phyloP scores from a whole-genome alignment of 2,329 filamentous ascomycete species.

The Moelleriella libera region DNA sequence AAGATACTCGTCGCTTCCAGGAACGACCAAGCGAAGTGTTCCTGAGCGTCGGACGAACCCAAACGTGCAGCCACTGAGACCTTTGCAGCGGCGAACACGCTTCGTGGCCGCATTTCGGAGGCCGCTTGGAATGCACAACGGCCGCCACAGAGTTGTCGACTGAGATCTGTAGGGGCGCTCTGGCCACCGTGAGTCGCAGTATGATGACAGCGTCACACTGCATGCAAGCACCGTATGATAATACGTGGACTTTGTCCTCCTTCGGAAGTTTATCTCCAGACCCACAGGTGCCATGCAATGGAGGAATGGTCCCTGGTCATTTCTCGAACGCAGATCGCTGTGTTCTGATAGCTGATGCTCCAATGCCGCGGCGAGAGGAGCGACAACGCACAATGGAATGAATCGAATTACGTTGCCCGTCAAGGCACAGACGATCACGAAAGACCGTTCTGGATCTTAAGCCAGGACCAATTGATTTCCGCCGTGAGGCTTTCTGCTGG shows the following conservation, averaged over 20 bases:
- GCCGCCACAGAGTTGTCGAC: background rate
- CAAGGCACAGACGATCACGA: no score
- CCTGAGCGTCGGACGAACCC: no score
- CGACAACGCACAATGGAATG: no score
- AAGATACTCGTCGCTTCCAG: background rate
- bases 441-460: no score
- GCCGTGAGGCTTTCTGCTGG: no score
- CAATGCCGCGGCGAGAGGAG: no score
- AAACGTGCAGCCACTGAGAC: background rate
- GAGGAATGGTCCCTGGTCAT: no score
- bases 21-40: no score
- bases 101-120: background rate
- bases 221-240: conserved; percentile 1
- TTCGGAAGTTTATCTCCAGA: conserved; percentile 2
- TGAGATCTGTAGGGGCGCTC: background rate
- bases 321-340: no score
- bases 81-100: background rate
- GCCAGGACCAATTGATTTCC: no score
- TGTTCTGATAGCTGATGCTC: no score
- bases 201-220: conserved; percentile 3
- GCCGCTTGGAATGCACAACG: background rate
- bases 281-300: background rate
- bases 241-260: conserved; percentile 1
- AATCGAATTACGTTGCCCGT: no score
- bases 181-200: conserved; percentile 3